Percentiles rank a stretch among this genome's conserved stretches.
phyloP scores from a whole-genome alignment of 768 basidiomycete species.

The Trametes elegans region DNA sequence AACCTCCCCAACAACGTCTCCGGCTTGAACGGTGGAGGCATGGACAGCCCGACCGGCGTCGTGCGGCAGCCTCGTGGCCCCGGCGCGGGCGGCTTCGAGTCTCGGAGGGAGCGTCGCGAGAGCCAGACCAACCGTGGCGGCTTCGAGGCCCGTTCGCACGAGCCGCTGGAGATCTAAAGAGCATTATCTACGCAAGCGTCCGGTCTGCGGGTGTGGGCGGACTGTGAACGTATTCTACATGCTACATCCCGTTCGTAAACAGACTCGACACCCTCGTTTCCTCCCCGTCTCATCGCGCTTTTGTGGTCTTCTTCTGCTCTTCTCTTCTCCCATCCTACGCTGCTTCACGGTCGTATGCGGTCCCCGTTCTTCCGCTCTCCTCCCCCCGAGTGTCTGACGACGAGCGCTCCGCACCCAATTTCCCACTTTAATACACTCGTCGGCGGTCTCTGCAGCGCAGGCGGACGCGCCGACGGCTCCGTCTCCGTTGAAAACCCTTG shows the following conservation, averaged over 20 bases:
- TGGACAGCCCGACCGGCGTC: conserved; percentile 49
- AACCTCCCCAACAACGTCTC: conserved; percentile 63
- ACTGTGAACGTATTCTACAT: conserved; percentile 12
- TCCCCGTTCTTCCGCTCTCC: neutral
- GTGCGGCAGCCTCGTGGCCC: conserved; percentile 87
- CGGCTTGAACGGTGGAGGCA: conserved; percentile 37
- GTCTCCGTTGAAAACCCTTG: conserved; percentile 6
- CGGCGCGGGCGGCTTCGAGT: conserved; percentile 69
- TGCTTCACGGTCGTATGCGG: conserved; percentile 3
- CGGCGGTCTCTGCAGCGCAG: conserved; percentile 18
- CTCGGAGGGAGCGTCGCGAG: conserved; percentile 50
- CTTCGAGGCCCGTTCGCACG: conserved; percentile 82
- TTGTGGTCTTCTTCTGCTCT: conserved; percentile 3
- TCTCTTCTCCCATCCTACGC: conserved; percentile 11
- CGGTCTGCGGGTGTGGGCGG: conserved; percentile 5
- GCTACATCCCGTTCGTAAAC: conserved; percentile 15
- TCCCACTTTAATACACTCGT: conserved; percentile 4
- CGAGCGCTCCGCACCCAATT: conserved; percentile 8
- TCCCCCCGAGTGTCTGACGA: neutral
- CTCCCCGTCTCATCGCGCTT: neutral
- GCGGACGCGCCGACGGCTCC: conserved; percentile 4
- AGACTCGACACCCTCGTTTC: conserved; percentile 22
- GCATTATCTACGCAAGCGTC: neutral
- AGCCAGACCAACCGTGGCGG: conserved; percentile 59
- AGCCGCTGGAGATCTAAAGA: conserved; percentile 76